Evolutionary conservation across 495 filamentous ascomycete species (phyloP).

Genomic region (Aeminium ludgeri): DNA sequence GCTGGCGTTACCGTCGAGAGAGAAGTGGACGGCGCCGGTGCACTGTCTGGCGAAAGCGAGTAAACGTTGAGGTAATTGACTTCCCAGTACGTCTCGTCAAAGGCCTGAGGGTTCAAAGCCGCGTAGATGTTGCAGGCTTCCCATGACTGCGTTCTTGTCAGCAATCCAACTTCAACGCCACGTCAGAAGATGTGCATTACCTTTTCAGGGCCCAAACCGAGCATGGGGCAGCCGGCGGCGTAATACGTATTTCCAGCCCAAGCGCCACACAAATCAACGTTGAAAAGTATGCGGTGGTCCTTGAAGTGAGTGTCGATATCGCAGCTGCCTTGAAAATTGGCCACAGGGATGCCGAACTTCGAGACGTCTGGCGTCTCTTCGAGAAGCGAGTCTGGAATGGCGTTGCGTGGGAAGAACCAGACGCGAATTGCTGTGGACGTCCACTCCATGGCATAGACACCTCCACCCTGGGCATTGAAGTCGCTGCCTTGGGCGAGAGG

Average conservation of each 20-base stretch:
- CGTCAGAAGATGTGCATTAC: background rate
- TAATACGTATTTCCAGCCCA: constrained; percentile 54
- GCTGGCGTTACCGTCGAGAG: constrained; percentile 9
- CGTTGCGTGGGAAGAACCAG: constrained; percentile 56
- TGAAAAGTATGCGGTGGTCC: constrained; percentile 58
- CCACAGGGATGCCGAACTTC: constrained; percentile 45
- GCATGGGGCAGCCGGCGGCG: constrained; percentile 12
- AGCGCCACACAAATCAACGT: constrained; percentile 77
- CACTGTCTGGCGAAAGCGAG: background rate
- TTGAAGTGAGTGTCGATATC: constrained; percentile 47
- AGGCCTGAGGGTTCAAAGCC: constrained; percentile 20
- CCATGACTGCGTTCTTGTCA: constrained; percentile 4
- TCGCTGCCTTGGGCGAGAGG: constrained; percentile 40
- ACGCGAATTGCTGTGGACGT: constrained; percentile 47
- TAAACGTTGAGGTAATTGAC: constrained; percentile 24
- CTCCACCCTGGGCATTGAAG: constrained; percentile 54
- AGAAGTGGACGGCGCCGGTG: background rate
- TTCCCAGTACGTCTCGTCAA: constrained; percentile 21
- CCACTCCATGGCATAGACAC: constrained; percentile 70
- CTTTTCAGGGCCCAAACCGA: background rate
- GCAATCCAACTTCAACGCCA: background rate
- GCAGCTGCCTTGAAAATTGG: constrained; percentile 45
- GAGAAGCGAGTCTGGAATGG: constrained; percentile 41
- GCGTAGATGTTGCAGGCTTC: constrained; percentile 21
- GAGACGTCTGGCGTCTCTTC: constrained; percentile 38